A percentile compares a stretch with the other conserved stretches of the same genome.
Conservation (phyloP, 441 rosid genomes). For the Bruguiera hainesii region DNA sequence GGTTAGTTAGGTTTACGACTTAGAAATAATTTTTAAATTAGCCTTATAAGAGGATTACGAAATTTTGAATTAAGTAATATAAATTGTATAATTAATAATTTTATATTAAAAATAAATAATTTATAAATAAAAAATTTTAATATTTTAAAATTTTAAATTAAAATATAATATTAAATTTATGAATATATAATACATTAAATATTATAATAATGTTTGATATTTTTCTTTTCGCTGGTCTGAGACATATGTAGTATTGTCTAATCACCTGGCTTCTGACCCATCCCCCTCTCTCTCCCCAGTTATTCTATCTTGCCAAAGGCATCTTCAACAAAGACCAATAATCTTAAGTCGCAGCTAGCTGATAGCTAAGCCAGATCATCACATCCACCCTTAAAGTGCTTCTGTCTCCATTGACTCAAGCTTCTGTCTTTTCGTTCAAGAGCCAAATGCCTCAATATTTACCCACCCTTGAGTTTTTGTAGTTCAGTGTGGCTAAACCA, state of each 20-base stretch:
- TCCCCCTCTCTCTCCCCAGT: slow-evolving; percentile 26
- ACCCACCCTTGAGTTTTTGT: slow-evolving; percentile 14
- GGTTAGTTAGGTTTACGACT: too few species aligned
- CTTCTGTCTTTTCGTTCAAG: slow-evolving; percentile 15
- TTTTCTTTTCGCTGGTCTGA: slow-evolving; percentile 9
- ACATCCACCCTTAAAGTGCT: slow-evolving; percentile 20
- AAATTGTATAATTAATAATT: too few species aligned
- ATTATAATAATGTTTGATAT: background rate
- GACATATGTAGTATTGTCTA: slow-evolving; percentile 16
- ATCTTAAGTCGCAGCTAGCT: slow-evolving; percentile 20
- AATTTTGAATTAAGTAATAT: too few species aligned
- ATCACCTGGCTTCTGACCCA: background rate
- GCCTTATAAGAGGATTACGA: too few species aligned
- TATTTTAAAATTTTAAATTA: too few species aligned
- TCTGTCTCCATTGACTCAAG: slow-evolving; percentile 13
- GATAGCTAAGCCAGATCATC: slow-evolving; percentile 6
- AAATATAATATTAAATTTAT: too few species aligned
- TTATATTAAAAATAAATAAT: too few species aligned
- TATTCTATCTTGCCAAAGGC: slow-evolving; percentile 22
- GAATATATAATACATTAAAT: too few species aligned
- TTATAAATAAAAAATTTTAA: too few species aligned
- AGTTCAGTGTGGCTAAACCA: slow-evolving; percentile 10
- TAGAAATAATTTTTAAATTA: too few species aligned
- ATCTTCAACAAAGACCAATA: slow-evolving; percentile 17
- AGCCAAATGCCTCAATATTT: slow-evolving; percentile 8